A percentile compares a stretch with the other conserved stretches of the same genome.
phyloP scores from a whole-genome alignment of 129 eudicot genomes.

The Ambrosia trifida region DNA sequence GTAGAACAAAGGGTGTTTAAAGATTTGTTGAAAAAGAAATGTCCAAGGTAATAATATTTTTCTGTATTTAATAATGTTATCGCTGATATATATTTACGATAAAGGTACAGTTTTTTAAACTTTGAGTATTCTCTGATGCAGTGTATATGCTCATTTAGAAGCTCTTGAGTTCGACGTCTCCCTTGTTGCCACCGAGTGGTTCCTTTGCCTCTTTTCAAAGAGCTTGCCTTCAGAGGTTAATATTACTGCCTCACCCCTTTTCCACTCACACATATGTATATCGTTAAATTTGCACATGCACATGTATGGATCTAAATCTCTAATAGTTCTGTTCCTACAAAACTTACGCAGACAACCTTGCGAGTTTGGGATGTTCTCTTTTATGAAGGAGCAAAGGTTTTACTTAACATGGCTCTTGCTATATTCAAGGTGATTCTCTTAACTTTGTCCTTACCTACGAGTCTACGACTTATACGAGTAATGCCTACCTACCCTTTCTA shows the following conservation, averaged over 20 bases:
- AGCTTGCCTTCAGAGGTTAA: slow-evolving; percentile 97
- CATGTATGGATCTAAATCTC: slow-evolving; percentile 1
- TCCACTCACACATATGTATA: not conserved
- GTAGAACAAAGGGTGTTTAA: slow-evolving; percentile 94
- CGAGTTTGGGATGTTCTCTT: slow-evolving; percentile 98
- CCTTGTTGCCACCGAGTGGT: slow-evolving; percentile 97
- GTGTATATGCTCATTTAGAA: slow-evolving; percentile 86
- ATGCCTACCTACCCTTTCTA: not conserved
- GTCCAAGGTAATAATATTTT: slow-evolving; percentile 58
- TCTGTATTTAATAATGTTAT: slow-evolving; percentile 8
- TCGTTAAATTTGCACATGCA: not conserved
- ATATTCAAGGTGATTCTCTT: slow-evolving; percentile 69
- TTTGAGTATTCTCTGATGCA: slow-evolving; percentile 38
- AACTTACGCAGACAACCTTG: slow-evolving; percentile 72
- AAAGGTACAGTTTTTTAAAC: slow-evolving; percentile 20
- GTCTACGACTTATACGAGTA: not conserved
- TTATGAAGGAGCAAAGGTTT: slow-evolving; percentile 87
- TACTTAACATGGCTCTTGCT: slow-evolving; percentile 87
- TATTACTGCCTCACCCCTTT: not conserved
- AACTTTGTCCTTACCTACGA: not conserved
- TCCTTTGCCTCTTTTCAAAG: slow-evolving; percentile 88
- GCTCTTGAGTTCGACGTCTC: slow-evolving; percentile 88
- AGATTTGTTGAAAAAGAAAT: slow-evolving; percentile 74
- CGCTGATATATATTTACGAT: slow-evolving; percentile 3
- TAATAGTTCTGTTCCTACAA: slow-evolving; percentile 8